Conservation (phyloP, 208 protist species). For the Acanthamoeba castellanii region DNA sequence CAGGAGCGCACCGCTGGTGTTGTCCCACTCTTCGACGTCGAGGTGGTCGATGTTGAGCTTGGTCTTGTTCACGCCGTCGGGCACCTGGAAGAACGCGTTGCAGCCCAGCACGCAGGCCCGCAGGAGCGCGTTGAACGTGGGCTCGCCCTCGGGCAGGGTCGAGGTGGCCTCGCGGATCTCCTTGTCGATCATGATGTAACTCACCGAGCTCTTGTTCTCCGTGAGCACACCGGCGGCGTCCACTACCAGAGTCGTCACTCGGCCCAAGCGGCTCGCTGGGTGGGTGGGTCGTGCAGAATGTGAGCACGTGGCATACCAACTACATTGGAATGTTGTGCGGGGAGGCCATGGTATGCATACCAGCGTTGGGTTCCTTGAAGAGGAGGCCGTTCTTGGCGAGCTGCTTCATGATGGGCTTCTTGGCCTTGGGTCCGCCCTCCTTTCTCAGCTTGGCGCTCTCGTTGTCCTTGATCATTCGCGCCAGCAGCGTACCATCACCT, state of each 20-base stretch:
- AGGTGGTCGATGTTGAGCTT: constrained; percentile 54
- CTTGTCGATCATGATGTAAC: constrained; percentile 42
- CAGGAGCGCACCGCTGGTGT: constrained; percentile 63
- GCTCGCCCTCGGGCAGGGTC: constrained; percentile 45
- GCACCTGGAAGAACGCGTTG: constrained; percentile 40
- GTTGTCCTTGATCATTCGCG: constrained; percentile 59
- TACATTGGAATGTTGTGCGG: not conserved
- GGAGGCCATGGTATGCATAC: not conserved
- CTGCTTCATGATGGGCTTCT: constrained; percentile 66
- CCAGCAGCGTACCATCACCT: constrained; percentile 61
- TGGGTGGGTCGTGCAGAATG: not conserved
- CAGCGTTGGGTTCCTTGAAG: constrained; percentile 53
- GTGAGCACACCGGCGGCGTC: constrained; percentile 38
- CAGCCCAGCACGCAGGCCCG: constrained; percentile 43
- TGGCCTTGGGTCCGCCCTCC: constrained; percentile 55
- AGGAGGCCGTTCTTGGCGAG: constrained; percentile 51
- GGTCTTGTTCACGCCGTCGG: constrained; percentile 19
- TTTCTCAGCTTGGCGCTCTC: constrained; percentile 48
- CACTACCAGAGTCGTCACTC: constrained; percentile 46
- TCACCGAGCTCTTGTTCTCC: constrained; percentile 66
- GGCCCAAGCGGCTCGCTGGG: constrained; percentile 6
- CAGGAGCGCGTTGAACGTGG: constrained; percentile 6
- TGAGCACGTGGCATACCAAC: no score
- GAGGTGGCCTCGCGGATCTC: not conserved
- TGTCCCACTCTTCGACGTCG: constrained; percentile 52